Evolutionary conservation across 2,329 filamentous ascomycete species (phyloP).

Genomic region (Scedosporium minutisporum): DNA sequence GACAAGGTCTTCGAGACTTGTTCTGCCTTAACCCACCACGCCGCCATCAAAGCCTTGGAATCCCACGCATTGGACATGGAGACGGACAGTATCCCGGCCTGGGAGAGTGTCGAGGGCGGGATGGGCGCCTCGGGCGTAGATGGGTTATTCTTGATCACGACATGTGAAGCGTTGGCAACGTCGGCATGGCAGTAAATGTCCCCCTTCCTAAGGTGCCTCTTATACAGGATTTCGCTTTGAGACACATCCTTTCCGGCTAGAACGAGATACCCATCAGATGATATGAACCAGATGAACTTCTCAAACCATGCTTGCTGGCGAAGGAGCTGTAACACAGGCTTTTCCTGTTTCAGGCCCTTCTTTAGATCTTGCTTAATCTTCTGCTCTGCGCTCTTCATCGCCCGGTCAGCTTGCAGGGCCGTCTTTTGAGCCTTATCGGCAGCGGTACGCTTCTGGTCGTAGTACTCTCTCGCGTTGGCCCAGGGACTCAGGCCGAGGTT

Average conservation of each 20-base stretch:
- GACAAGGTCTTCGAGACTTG: slow-evolving; percentile 82
- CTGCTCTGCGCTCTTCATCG: slow-evolving; percentile 63
- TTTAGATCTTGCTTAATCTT: slow-evolving; percentile 11
- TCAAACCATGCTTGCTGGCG: slow-evolving; percentile 90
- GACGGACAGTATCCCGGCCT: slow-evolving; percentile 78
- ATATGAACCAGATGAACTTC: slow-evolving; percentile 93
- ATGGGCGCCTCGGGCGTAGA: slow-evolving; percentile 74
- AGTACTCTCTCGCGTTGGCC: slow-evolving; percentile 86
- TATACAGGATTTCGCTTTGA: slow-evolving; percentile 89
- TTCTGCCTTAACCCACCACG: slow-evolving; percentile 88
- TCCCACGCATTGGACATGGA: slow-evolving; percentile 90
- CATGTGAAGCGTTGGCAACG: slow-evolving; percentile 69
- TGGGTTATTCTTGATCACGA: slow-evolving; percentile 83
- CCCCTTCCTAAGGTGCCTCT: slow-evolving; percentile 73
- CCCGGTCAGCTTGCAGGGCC: slow-evolving; percentile 66
- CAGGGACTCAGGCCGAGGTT: slow-evolving; percentile 74
- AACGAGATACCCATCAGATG: slow-evolving; percentile 88
- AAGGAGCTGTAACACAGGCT: slow-evolving; percentile 73
- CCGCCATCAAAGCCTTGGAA: slow-evolving; percentile 87
- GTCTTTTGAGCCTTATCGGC: slow-evolving; percentile 85
- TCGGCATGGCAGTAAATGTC: slow-evolving; percentile 92
- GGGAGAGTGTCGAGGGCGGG: slow-evolving; percentile 79
- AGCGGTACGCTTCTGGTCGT: slow-evolving; percentile 76
- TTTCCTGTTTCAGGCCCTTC: slow-evolving; percentile 84
- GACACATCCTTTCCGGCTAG: slow-evolving; percentile 80